Base-by-base conservation (phyloP, 2,329 filamentous ascomycete genomes). In the Xylaria sp. region DNA sequence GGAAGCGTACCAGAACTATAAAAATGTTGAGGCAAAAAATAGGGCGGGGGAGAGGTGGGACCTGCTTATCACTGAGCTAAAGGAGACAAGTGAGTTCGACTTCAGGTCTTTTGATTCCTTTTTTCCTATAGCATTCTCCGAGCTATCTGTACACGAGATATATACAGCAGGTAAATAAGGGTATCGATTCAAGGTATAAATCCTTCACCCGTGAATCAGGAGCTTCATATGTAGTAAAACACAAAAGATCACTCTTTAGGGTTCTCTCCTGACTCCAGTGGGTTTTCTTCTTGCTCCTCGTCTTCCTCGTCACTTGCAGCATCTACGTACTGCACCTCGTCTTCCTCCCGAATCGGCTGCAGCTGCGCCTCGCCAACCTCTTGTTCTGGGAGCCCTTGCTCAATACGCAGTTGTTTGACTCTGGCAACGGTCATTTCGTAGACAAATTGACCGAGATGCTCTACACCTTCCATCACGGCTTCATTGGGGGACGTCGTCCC, bases 401-500 rank as follows among this genome's bases (percentile, higher is more conserved):
- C 81, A 9, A 71, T 76, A 53, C 80, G 77, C 47, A 87, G 66
- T 71, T 86, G 82, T 72, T 81, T 77, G 37, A 85, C 67, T 72
- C 78, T 83, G 1, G 84, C 86, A 49, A 90, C 86, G 3, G 93
- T 96, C 92, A 99, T 99, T 77, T 99, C 92, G 75, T 87, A 97
- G 21, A 99, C 94, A 76, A 97, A 99, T 78, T 97, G 91, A 0
- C 95, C 95, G 37, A 99, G 78, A 79, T 99, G 95, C 80, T 99
- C 94, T 1, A 98, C 89, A 35, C 91, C 87, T 71, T 94, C 91
- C 92, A 99, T 98, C 19, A 87, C 82, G 0, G 88, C 89, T 70
- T 86, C 84, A 12, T 84, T 84, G 1, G 82, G 78, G 6, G 86
- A 79, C 6, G 80, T 73, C 6, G 82, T 80, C 17, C 82, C 82